phyloP scores from a whole-genome alignment of 75 land plant species.

The Cryptomeria japonica region DNA sequence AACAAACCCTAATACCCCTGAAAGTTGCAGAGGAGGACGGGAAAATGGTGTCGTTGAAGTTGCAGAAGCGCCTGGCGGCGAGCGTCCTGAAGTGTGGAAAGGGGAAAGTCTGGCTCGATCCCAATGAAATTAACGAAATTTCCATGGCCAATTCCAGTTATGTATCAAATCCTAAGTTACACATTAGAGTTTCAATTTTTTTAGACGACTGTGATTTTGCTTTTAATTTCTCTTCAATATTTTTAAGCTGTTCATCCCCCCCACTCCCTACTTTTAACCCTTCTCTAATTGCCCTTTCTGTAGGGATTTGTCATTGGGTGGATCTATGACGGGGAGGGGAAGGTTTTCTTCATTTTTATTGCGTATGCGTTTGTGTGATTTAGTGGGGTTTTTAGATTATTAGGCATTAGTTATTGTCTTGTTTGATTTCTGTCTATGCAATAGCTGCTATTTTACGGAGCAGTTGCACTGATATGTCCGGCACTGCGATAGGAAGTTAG shows the following conservation, averaged over 20 bases:
- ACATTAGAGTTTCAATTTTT: background rate
- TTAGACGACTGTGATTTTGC: too few species aligned
- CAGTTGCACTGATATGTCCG: background rate
- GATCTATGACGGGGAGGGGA: background rate
- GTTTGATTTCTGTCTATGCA: background rate
- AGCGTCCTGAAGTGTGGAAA: slow-evolving; percentile 86
- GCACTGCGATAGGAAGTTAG: background rate
- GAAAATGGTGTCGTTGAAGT: slow-evolving; percentile 77
- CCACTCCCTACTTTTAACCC: too few species aligned
- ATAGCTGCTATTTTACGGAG: background rate
- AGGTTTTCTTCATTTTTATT: background rate
- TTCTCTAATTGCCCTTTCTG: background rate
- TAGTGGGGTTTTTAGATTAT: background rate
- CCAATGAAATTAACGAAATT: slow-evolving; percentile 77
- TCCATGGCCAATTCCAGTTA: slow-evolving; percentile 86
- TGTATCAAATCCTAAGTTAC: background rate
- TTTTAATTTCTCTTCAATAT: too few species aligned
- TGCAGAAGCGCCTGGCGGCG: slow-evolving; percentile 83
- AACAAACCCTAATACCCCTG: background rate
- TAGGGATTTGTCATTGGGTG: background rate
- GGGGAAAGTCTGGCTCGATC: slow-evolving; percentile 86
- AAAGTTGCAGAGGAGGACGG: background rate
- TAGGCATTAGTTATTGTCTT: background rate
- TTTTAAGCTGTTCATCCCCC: too few species aligned
- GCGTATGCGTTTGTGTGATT: background rate